These are phyloP conservation scores for Yamadazyma kanchanaburiensis DNA, from an alignment of 1,139 yeast species.

Conservation along the genomic window DNA sequence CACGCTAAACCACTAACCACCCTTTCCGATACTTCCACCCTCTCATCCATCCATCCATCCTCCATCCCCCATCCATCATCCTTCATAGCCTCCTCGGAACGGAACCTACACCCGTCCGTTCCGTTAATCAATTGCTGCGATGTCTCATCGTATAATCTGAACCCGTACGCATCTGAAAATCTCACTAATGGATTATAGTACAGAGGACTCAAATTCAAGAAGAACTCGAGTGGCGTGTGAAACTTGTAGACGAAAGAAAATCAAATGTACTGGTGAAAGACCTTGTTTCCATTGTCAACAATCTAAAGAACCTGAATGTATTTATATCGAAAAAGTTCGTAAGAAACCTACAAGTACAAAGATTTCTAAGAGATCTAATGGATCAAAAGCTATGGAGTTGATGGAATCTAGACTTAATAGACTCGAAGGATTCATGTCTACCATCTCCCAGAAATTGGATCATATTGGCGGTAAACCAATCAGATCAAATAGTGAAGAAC, in stretches of 20 bases:
- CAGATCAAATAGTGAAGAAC: not conserved
- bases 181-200: constrained; percentile 1
- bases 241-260: constrained; percentile 46
- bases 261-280: constrained; percentile 47
- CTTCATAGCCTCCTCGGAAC: no score
- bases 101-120: no score
- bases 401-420: constrained; percentile 21
- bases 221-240: constrained; percentile 54
- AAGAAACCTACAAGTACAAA: constrained; percentile 13
- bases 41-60: no score
- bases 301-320: constrained; percentile 21
- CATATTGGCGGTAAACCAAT: not conserved
- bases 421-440: constrained; percentile 21
- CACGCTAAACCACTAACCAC: no score
- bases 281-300: constrained; percentile 45
- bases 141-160: no score
- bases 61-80: no score
- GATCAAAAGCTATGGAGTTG: constrained; percentile 12
- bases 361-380: constrained; percentile 7
- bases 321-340: constrained; percentile 23
- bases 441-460: constrained; percentile 16
- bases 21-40: no score
- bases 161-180: no score
- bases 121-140: not conserved
- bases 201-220: constrained; percentile 8